Evolutionary conservation across 2,329 filamentous ascomycete genomes (phyloP).

Genomic region (Xylaria sp.): DNA sequence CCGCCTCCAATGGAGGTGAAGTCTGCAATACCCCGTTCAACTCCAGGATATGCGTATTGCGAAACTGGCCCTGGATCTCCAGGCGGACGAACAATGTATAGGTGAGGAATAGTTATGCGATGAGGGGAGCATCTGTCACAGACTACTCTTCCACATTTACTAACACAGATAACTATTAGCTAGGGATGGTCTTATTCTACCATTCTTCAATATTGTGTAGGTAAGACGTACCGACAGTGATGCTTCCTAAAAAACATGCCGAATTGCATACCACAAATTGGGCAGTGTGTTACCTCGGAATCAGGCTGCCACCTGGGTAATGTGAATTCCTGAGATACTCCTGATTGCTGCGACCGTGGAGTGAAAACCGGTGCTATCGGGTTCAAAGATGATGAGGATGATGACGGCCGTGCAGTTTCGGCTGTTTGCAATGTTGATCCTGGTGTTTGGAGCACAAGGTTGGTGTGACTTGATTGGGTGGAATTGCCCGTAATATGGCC

Average conservation of each 20-base stretch:
- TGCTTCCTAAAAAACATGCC: slow-evolving; percentile 90
- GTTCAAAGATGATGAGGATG: slow-evolving; percentile 27
- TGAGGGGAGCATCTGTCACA: slow-evolving; percentile 92
- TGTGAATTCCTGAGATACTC: slow-evolving; percentile 61
- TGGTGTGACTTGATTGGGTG: not conserved
- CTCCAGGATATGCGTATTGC: slow-evolving; percentile 53
- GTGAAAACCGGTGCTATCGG: slow-evolving; percentile 33
- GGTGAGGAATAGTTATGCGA: slow-evolving; percentile 91
- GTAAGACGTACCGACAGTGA: slow-evolving; percentile 78
- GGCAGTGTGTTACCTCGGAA: slow-evolving; percentile 81
- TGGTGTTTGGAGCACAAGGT: not conserved
- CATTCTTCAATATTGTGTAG: not conserved
- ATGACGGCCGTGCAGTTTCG: not conserved
- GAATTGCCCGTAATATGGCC: not conserved
- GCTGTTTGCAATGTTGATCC: not conserved
- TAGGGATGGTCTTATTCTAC: not conserved
- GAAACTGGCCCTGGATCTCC: slow-evolving; percentile 50
- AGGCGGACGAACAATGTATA: slow-evolving; percentile 89
- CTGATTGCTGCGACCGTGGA: slow-evolving; percentile 19
- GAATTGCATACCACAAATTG: slow-evolving; percentile 84
- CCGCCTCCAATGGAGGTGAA: slow-evolving; percentile 63
- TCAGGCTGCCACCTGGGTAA: slow-evolving; percentile 91
- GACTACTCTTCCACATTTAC: slow-evolving; percentile 93
- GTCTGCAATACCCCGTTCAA: slow-evolving; percentile 56
- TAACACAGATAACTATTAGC: slow-evolving; percentile 47